A percentile compares a stretch with the other conserved stretches of the same genome.
Conservation (phyloP, 306 rosid species). For the Dalbergia oliveri region DNA sequence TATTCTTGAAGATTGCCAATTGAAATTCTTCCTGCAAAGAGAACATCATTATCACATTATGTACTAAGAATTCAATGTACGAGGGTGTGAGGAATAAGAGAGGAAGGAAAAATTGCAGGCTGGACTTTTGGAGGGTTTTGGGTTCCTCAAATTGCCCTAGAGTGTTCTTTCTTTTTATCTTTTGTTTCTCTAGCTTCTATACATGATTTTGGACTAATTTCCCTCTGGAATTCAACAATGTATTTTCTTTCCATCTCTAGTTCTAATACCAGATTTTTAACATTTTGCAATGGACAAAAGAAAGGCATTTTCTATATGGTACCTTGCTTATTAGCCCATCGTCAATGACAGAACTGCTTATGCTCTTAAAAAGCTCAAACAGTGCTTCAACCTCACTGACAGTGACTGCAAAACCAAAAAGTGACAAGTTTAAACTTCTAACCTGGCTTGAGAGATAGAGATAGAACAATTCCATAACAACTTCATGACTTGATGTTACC, state of each 20-base stretch:
- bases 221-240: too few relatives aligned
- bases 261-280: too few relatives aligned
- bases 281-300: neutral
- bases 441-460: slow-evolving; percentile 27
- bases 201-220: too few relatives aligned
- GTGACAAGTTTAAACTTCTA: slow-evolving; percentile 36
- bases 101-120: too few relatives aligned
- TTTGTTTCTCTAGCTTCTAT: too few relatives aligned
- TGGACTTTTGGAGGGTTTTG: too few relatives aligned
- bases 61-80: neutral
- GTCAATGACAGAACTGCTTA: slow-evolving; percentile 91
- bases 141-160: too few relatives aligned
- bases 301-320: slow-evolving; percentile 36
- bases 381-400: slow-evolving; percentile 98
- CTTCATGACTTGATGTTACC: slow-evolving; percentile 12
- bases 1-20: slow-evolving; percentile 93
- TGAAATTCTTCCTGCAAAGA: slow-evolving; percentile 94
- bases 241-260: too few relatives aligned
- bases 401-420: slow-evolving; percentile 70
- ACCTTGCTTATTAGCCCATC: slow-evolving; percentile 97
- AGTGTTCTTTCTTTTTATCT: too few relatives aligned
- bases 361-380: slow-evolving; percentile 94
- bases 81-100: too few relatives aligned
- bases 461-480: slow-evolving; percentile 29
- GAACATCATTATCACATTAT: slow-evolving; percentile 33